Percentiles rank a stretch among this genome's conserved stretches.
These are phyloP conservation scores for Betula pendula DNA, from an alignment of 306 rosid species.

Conservation along the genomic window DNA sequence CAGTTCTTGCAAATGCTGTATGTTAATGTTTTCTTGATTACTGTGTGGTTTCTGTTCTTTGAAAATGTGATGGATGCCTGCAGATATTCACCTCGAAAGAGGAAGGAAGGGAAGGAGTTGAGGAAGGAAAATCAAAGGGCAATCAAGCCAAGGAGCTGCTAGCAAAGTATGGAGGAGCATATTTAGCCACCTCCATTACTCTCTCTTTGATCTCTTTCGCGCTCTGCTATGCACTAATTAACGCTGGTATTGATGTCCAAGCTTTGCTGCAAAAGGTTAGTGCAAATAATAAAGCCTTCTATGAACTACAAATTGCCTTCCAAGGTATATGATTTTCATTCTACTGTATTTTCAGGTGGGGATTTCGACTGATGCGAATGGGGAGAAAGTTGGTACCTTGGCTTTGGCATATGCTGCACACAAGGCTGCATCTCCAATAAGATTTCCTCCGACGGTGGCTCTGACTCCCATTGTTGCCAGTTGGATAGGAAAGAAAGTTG, in stretches of 20 bases:
- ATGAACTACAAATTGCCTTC: not conserved
- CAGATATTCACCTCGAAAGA: constrained; percentile 90
- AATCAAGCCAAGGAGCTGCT: constrained; percentile 86
- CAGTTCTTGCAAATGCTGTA: too few relatives aligned
- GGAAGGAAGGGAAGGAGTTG: constrained; percentile 46
- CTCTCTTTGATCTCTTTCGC: constrained; percentile 79
- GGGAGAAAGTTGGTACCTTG: constrained; percentile 88
- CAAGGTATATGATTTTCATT: not conserved
- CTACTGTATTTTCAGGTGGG: constrained; percentile 56
- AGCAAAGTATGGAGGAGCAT: constrained; percentile 93
- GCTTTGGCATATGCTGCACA: constrained; percentile 98
- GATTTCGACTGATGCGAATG: constrained; percentile 57
- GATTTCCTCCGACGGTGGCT: constrained; percentile 96
- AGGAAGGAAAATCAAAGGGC: constrained; percentile 64
- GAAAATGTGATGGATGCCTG: constrained; percentile 19
- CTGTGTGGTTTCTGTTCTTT: not conserved
- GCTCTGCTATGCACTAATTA: constrained; percentile 68
- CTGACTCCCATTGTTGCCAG: constrained; percentile 87
- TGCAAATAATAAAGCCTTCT: not conserved
- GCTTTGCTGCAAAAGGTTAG: constrained; percentile 77
- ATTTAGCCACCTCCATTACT: constrained; percentile 80
- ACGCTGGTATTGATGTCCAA: constrained; percentile 75
- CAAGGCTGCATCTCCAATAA: constrained; percentile 93
- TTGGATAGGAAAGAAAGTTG: constrained; percentile 85
- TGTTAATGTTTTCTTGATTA: not conserved